Evolutionary conservation across 2,329 filamentous ascomycete genomes (phyloP).

Genomic region (Elsinoe ampelina): DNA sequence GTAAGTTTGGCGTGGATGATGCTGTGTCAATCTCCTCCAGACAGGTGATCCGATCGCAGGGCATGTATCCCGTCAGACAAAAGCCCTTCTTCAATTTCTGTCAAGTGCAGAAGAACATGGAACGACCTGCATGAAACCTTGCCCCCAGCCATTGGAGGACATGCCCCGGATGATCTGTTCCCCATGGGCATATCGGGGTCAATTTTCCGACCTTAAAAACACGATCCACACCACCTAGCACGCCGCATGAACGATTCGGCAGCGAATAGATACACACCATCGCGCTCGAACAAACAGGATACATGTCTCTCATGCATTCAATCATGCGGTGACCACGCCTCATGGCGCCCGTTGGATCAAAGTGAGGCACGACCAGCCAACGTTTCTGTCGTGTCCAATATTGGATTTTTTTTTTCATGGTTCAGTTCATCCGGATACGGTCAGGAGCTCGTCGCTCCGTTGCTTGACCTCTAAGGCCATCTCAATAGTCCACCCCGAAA

Average conservation of each 20-base stretch:
- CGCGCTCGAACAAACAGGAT: background rate
- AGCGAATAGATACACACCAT: background rate
- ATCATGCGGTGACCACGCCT: background rate
- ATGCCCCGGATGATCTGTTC: slow-evolving; percentile 8
- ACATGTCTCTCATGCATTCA: background rate
- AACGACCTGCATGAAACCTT: background rate
- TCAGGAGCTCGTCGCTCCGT: background rate
- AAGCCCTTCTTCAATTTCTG: too few species aligned
- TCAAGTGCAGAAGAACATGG: background rate
- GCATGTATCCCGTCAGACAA: too few species aligned
- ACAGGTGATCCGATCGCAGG: too few species aligned
- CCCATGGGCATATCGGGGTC: slow-evolving; percentile 5
- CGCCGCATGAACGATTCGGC: slow-evolving; percentile 5
- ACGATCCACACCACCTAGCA: background rate
- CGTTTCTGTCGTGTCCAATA: background rate
- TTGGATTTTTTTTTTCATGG: background rate
- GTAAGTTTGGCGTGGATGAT: background rate
- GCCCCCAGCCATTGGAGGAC: background rate
- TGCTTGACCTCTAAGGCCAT: background rate
- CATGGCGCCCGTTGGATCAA: background rate
- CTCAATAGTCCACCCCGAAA: slow-evolving; percentile 10
- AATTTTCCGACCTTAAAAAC: background rate
- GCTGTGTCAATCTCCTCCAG: background rate
- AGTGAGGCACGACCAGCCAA: too few species aligned
- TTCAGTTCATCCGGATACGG: background rate